Evolutionary conservation across 2,329 filamentous ascomycete species (phyloP).

Genomic region (Cordyceps tenuipes): DNA sequence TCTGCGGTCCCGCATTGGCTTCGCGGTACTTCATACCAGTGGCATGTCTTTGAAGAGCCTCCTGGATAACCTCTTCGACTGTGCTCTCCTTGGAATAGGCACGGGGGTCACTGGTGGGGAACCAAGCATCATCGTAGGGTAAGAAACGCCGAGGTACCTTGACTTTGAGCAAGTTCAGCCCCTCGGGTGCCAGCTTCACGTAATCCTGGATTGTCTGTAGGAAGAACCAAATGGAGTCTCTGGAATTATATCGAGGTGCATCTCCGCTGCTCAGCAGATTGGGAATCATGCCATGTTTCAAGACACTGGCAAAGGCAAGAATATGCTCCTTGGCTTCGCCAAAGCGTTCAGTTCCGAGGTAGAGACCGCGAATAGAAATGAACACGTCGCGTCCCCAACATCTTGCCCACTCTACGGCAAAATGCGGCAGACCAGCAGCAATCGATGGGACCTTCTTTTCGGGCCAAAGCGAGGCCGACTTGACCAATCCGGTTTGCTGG

Average conservation of each 20-base stretch:
- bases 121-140: constrained; percentile 95
- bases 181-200: constrained; percentile 69
- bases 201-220: constrained; percentile 95
- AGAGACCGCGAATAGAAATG: constrained; percentile 88
- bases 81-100: constrained; percentile 82
- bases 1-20: constrained; percentile 79
- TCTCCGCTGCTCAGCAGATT: constrained; percentile 84
- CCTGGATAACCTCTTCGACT: constrained; percentile 83
- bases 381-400: constrained; percentile 98
- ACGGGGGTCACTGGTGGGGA: constrained; percentile 67
- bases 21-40: constrained; percentile 86
- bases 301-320: constrained; percentile 83
- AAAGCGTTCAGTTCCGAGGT: constrained; percentile 81
- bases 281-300: constrained; percentile 98
- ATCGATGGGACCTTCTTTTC: constrained; percentile 75
- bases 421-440: constrained; percentile 89
- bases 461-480: constrained; percentile 85
- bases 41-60: constrained; percentile 86
- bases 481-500: constrained; percentile 82
- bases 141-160: constrained; percentile 78
- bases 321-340: constrained; percentile 90
- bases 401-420: constrained; percentile 85
- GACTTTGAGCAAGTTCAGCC: constrained; percentile 62
- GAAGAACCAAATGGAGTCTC: constrained; percentile 98
- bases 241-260: constrained; percentile 84